These are phyloP conservation scores for Gossypium aridum DNA, from an alignment of 441 rosid species.

Conservation along the genomic window DNA sequence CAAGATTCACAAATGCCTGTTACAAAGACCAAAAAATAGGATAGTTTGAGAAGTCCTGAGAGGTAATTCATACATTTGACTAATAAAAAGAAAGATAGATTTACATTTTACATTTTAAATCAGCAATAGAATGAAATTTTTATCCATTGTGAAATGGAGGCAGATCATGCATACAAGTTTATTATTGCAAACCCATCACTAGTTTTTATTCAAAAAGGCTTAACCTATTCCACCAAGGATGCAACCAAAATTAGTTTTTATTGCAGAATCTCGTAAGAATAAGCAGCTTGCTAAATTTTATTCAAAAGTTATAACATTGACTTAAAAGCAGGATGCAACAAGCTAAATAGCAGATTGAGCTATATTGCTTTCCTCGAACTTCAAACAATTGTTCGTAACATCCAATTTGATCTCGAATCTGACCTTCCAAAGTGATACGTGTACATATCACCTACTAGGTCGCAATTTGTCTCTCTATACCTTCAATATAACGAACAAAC, in stretches of 20 bases:
- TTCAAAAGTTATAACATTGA: too few species aligned
- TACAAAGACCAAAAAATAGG: slow-evolving; percentile 13
- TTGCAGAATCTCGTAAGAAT: not conserved
- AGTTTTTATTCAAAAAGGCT: too few species aligned
- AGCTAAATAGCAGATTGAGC: too few species aligned
- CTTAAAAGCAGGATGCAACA: too few species aligned
- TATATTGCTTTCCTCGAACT: too few species aligned
- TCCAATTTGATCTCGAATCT: too few species aligned
- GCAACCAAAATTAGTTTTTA: too few species aligned
- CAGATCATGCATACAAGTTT: not conserved
- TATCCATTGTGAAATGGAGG: not conserved
- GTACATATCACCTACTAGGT: not conserved
- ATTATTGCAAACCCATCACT: too few species aligned
- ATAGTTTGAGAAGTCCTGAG: slow-evolving; percentile 3
- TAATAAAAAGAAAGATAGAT: slow-evolving; percentile 4
- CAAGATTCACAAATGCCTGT: slow-evolving; percentile 96
- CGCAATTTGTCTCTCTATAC: not conserved
- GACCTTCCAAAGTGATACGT: not conserved
- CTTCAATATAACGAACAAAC: slow-evolving; percentile 8
- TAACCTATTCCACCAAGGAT: too few species aligned
- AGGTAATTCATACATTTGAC: slow-evolving; percentile 1
- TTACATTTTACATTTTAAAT: slow-evolving; percentile 5
- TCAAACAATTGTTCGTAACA: too few species aligned
- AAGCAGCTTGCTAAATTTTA: not conserved
- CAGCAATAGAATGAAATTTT: not conserved